Percentiles rank a stretch among this genome's conserved stretches.
phyloP scores from a whole-genome alignment of 1,284 basidiomycete species.

The Cryptococcus jaspeensis region DNA sequence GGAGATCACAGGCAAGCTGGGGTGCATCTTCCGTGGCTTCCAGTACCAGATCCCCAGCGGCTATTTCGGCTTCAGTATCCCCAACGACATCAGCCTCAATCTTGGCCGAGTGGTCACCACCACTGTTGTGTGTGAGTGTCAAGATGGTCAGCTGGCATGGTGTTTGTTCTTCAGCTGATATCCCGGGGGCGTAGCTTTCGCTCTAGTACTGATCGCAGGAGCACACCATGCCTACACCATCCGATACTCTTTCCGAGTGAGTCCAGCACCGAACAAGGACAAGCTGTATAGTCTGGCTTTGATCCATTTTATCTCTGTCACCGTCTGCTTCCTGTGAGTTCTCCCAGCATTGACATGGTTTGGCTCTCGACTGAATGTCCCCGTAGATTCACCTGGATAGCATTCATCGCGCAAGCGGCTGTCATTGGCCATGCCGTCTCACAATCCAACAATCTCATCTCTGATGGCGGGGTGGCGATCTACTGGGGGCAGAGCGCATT shows the following conservation, averaged over 20 bases:
- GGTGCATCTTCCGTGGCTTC: conserved; percentile 36
- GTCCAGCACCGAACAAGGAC: conserved; percentile 32
- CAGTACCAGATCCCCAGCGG: conserved; percentile 32
- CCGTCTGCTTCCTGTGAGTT: conserved; percentile 31
- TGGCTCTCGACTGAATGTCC: not conserved
- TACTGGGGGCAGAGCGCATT: conserved; percentile 36
- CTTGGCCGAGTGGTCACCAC: conserved; percentile 29
- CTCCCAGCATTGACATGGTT: not conserved
- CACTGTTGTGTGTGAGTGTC: conserved; percentile 18
- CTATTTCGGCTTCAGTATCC: conserved; percentile 37
- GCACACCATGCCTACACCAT: conserved; percentile 38
- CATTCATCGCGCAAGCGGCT: conserved; percentile 38
- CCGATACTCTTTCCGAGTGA: conserved; percentile 31
- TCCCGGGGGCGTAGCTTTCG: conserved; percentile 23
- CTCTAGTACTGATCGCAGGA: conserved; percentile 27
- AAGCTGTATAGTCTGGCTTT: conserved; percentile 31
- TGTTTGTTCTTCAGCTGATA: not conserved
- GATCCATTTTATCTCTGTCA: conserved; percentile 35
- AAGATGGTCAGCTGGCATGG: not conserved
- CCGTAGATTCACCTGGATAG: conserved; percentile 35
- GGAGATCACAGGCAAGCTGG: conserved; percentile 29
- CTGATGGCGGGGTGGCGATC: conserved; percentile 23
- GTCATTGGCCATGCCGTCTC: conserved; percentile 30
- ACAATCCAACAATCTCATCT: conserved; percentile 19
- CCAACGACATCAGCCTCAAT: conserved; percentile 31